These are phyloP conservation scores for Camelina hispida DNA, from an alignment of 345 rosid genomes.

Conservation along the genomic window DNA sequence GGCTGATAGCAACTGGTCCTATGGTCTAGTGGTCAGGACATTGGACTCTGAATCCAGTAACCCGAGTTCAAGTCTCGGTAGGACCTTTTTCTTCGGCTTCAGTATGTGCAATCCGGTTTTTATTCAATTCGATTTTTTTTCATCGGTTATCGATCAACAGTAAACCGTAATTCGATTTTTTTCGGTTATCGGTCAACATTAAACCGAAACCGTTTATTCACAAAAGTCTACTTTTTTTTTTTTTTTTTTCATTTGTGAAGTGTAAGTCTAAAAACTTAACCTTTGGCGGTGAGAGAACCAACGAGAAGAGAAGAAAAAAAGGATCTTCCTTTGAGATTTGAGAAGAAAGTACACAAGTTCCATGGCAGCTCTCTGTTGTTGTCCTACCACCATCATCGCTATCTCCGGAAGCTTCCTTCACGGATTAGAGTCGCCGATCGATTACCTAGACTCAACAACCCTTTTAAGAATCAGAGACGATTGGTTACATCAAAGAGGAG, in stretches of 20 bases:
- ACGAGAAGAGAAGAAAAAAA: constrained; percentile 1
- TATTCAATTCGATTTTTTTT: not conserved
- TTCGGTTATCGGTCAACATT: not conserved
- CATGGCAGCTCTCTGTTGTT: constrained; percentile 40
- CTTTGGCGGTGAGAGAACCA: constrained; percentile 32
- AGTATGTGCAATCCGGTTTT: not conserved
- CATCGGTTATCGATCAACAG: too few species aligned
- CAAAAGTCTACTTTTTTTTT: not conserved
- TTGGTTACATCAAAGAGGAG: constrained; percentile 30
- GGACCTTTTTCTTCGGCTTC: constrained; percentile 53
- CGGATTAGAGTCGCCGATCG: constrained; percentile 8
- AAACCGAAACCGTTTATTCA: not conserved
- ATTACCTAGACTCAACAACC: constrained; percentile 8
- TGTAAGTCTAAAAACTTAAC: not conserved
- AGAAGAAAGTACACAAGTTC: not conserved
- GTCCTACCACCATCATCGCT: not conserved
- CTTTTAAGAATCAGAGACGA: constrained; percentile 29
- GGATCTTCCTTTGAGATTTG: constrained; percentile 1
- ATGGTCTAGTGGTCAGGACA: constrained; percentile 88
- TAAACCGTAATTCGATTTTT: too few species aligned
- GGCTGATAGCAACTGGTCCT: constrained; percentile 29
- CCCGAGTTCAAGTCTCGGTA: constrained; percentile 98
- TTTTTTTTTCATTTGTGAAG: too few species aligned
- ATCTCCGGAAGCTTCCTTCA: constrained; percentile 24
- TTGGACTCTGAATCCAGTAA: constrained; percentile 98